phyloP scores from a whole-genome alignment of 1,284 basidiomycete genomes.

The Ustilago esculenta region DNA sequence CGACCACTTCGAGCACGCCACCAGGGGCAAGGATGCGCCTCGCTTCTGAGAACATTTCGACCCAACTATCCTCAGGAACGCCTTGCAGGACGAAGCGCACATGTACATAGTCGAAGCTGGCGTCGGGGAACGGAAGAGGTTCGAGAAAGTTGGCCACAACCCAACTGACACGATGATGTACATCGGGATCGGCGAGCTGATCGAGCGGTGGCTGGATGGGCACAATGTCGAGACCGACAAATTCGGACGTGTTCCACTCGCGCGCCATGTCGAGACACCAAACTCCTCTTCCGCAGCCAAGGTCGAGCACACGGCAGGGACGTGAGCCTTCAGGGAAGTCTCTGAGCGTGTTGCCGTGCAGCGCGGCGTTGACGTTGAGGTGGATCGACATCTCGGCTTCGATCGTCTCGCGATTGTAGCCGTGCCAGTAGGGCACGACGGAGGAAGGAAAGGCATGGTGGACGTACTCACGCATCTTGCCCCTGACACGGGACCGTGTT shows the following conservation, averaged over 20 bases:
- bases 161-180: slow-evolving; percentile 52
- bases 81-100: slow-evolving; percentile 39
- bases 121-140: slow-evolving; percentile 54
- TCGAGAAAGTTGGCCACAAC: slow-evolving; percentile 59
- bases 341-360: slow-evolving; percentile 31
- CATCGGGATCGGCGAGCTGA: slow-evolving; percentile 35
- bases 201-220: slow-evolving; percentile 49
- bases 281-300: slow-evolving; percentile 47
- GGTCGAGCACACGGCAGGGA: slow-evolving; percentile 50
- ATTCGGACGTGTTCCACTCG: slow-evolving; percentile 53
- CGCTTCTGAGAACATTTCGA: slow-evolving; percentile 37
- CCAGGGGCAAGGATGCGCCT: slow-evolving; percentile 48
- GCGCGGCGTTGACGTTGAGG: slow-evolving; percentile 13
- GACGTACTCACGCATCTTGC: slow-evolving; percentile 37
- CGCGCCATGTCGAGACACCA: slow-evolving; percentile 54
- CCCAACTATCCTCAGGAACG: slow-evolving; percentile 54
- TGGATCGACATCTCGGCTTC: slow-evolving; percentile 41
- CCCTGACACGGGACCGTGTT: slow-evolving; percentile 24
- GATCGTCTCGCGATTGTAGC: slow-evolving; percentile 38
- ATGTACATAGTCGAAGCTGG: slow-evolving; percentile 57
- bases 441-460: slow-evolving; percentile 43
- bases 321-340: slow-evolving; percentile 28
- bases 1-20: slow-evolving; percentile 49
- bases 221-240: slow-evolving; percentile 55
- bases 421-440: slow-evolving; percentile 49